Evolutionary conservation across 129 eudicot species (phyloP), one percentile per base, ranked within the genome.

Genomic region (Dittrichia graveolens): DNA sequence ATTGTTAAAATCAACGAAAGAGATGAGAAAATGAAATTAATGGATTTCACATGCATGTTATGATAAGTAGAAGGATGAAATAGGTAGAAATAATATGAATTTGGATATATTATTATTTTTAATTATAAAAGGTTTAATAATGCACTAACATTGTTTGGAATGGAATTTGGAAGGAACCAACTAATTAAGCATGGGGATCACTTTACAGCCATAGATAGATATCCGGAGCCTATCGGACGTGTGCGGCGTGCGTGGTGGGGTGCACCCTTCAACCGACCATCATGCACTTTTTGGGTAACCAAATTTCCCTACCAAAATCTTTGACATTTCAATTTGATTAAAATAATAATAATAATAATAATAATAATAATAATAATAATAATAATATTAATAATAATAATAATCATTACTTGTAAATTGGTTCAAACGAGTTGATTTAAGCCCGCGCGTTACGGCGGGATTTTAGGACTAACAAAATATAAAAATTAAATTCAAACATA

Each of bases 221-320:
- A 14, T 61, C 6, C 53, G 43, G 45, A 56, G 54, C 64, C 52
- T 70, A 14, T 72, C 6, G 31, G 49, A 37, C 38, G 46, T 41
- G 49, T 9, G 73, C 48, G 35, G 65, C 45, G 35, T 71, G 56
- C 14, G 48, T 57, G 69, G 80, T 67, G 56, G 80, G 80, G 80
- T 76, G 49, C 69, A 16, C 67, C n/a, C 45, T 44, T 76, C 62
- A 47, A 58, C 75, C 80, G 69, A 68, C 75, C 81, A 59, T 16
- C 69, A 37, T 59, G 35, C 69, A 4, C 75, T 69, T 68, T 77
- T 67, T n/a, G 53, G 69, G 47, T 76, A 58, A 46, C 80, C 74
- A 75, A 37, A 43, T 5, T n/a, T 9, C 39, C 48, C 8, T 4
- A 47, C 40, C 56, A 72, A 43, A 71, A 43, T 18, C 6, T 5